phyloP scores from a whole-genome alignment of 169 alveolate genomes.

The Blepharisma undulans region DNA sequence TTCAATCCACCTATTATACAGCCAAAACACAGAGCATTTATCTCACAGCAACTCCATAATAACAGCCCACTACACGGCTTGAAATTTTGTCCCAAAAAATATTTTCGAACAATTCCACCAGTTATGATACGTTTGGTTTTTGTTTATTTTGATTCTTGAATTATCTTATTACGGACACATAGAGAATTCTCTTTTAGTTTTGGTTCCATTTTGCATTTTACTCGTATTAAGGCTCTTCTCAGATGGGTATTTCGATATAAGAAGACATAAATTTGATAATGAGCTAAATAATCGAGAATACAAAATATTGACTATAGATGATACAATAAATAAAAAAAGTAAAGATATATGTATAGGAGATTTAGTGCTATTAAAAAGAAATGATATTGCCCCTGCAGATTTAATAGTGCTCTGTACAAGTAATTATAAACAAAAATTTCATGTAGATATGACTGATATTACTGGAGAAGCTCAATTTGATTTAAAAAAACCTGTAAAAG shows the following conservation, averaged over 20 bases:
- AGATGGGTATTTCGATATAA: not conserved
- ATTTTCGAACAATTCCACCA: not conserved
- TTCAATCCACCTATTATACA: not conserved
- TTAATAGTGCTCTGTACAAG: not conserved
- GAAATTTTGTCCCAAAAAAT: not conserved
- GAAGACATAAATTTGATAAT: not conserved
- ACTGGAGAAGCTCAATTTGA: not conserved
- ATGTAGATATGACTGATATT: not conserved
- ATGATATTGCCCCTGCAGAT: conserved; percentile 90
- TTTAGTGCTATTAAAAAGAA: conserved; percentile 76
- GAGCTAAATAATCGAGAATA: not conserved
- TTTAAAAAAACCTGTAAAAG: conserved; percentile 7
- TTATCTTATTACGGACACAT: not conserved
- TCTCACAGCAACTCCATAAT: not conserved
- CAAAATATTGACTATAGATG: conserved; percentile 15
- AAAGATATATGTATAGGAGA: conserved; percentile 81
- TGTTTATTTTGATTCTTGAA: not conserved
- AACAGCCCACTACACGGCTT: not conserved
- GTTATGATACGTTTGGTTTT: not conserved
- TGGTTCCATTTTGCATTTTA: not conserved
- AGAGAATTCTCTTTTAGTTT: not conserved
- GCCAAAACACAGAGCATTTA: not conserved
- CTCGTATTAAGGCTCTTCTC: not conserved
- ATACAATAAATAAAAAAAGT: conserved; percentile 46
- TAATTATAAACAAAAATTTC: not conserved